These are phyloP conservation scores for Tolypocladium guangdongense DNA, from an alignment of 2,329 filamentous ascomycete species.

Conservation along the genomic window DNA sequence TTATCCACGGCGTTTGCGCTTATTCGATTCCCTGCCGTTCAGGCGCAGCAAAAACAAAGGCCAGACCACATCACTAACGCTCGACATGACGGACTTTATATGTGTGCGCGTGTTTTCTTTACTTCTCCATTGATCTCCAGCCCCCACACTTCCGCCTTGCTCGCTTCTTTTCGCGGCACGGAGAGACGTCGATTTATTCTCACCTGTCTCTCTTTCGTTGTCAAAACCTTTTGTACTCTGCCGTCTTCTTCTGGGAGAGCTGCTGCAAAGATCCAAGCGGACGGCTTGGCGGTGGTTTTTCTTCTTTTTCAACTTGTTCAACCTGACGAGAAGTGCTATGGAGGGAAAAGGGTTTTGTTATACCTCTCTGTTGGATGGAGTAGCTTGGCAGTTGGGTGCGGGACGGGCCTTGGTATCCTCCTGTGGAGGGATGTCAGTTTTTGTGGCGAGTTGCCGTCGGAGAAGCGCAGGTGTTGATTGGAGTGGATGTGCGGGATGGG, in stretches of 20 bases:
- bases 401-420: not conserved
- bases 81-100: conserved; percentile 13
- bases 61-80: conserved; percentile 1
- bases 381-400: not conserved
- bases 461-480: not conserved
- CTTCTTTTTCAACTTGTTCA: not conserved
- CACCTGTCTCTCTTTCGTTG: not conserved
- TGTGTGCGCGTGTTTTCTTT: conserved; percentile 1
- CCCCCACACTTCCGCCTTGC: not conserved
- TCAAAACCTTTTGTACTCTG: not conserved
- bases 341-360: not conserved
- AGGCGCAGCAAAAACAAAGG: conserved; percentile 7
- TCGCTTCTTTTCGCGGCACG: not conserved
- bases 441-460: not conserved
- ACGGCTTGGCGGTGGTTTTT: not conserved
- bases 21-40: conserved; percentile 7
- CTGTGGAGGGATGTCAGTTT: not conserved
- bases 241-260: not conserved
- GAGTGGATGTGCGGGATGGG: not conserved
- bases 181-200: not conserved
- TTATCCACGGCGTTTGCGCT: conserved; percentile 24
- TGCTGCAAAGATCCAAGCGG: not conserved
- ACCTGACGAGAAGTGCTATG: not conserved
- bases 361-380: conserved; percentile 2
- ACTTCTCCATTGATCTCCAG: not conserved